Evolutionary conservation across 1,139 yeast species (phyloP).

Genomic region (Meyerozyma athensensis): DNA sequence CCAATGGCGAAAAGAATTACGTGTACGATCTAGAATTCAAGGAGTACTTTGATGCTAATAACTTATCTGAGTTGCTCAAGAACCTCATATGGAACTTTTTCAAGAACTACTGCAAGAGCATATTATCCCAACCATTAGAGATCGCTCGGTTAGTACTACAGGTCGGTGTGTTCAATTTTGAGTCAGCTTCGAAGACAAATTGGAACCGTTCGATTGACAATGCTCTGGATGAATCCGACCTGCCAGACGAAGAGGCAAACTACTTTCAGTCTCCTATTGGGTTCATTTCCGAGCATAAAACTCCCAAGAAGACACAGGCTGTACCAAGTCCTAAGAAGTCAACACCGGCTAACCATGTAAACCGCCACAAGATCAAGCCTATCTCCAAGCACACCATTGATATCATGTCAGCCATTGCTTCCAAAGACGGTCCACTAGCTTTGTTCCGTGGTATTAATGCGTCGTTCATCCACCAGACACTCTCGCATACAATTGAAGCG

Average conservation of each 20-base stretch:
- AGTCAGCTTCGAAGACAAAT: constrained; percentile 6
- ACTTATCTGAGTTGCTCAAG: constrained; percentile 49
- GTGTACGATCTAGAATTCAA: constrained; percentile 62
- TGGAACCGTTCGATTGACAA: constrained; percentile 3
- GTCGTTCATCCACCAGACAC: constrained; percentile 70
- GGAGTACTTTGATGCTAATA: constrained; percentile 59
- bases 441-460: constrained; percentile 86
- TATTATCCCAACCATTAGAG: constrained; percentile 85
- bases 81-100: constrained; percentile 57
- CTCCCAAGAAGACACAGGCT: neutral
- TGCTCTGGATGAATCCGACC: constrained; percentile 2
- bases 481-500: constrained; percentile 76
- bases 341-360: constrained; percentile 8
- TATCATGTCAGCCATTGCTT: constrained; percentile 61
- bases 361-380: constrained; percentile 45
- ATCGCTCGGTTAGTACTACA: constrained; percentile 75
- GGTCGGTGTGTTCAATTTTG: constrained; percentile 56
- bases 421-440: constrained; percentile 80
- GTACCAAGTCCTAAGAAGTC: constrained; percentile 1
- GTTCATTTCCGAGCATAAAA: neutral
- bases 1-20: constrained; percentile 35
- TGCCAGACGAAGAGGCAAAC: constrained; percentile 47
- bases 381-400: constrained; percentile 65
- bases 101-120: constrained; percentile 61
- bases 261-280: constrained; percentile 43